Conservation (phyloP, 2,329 filamentous ascomycete genomes). For the Beauveria medogensis region DNA sequence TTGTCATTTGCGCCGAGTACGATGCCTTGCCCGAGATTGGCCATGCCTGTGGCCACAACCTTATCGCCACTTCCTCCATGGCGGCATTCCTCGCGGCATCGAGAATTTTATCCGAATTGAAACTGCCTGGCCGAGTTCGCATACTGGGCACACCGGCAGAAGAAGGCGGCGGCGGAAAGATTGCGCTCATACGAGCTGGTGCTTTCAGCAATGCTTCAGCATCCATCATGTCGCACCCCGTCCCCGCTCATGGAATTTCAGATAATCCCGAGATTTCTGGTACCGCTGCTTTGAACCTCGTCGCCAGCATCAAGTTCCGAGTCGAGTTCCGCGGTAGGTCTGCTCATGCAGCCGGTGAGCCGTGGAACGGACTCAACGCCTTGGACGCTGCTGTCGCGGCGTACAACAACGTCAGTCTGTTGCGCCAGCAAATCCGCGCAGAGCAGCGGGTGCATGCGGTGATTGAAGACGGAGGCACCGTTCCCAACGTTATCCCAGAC, state of each 20-base stretch:
- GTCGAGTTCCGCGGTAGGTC: background rate
- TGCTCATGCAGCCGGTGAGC: constrained; percentile 24
- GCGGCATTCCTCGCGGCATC: constrained; percentile 32
- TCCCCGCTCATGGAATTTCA: background rate
- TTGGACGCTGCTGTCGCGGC: constrained; percentile 29
- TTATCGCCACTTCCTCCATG: constrained; percentile 34
- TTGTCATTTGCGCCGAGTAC: constrained; percentile 29
- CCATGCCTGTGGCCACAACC: constrained; percentile 38
- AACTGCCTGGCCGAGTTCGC: constrained; percentile 26
- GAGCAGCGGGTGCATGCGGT: constrained; percentile 30
- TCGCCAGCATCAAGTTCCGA: constrained; percentile 3
- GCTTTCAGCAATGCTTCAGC: constrained; percentile 17
- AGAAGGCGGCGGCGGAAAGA: constrained; percentile 35
- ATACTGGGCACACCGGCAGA: constrained; percentile 37
- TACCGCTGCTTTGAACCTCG: constrained; percentile 15
- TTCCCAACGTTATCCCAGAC: constrained; percentile 30
- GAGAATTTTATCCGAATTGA: constrained; percentile 23
- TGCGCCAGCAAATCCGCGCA: constrained; percentile 30
- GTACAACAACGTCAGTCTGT: constrained; percentile 27
- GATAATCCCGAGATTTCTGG: constrained; percentile 12
- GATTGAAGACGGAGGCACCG: constrained; percentile 27
- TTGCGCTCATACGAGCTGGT: constrained; percentile 20
- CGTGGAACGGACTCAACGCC: constrained; percentile 35
- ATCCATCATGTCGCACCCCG: background rate
- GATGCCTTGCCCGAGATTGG: constrained; percentile 40